Conservation (phyloP, 768 basidiomycete genomes). For the Suillus subalutaceus region DNA sequence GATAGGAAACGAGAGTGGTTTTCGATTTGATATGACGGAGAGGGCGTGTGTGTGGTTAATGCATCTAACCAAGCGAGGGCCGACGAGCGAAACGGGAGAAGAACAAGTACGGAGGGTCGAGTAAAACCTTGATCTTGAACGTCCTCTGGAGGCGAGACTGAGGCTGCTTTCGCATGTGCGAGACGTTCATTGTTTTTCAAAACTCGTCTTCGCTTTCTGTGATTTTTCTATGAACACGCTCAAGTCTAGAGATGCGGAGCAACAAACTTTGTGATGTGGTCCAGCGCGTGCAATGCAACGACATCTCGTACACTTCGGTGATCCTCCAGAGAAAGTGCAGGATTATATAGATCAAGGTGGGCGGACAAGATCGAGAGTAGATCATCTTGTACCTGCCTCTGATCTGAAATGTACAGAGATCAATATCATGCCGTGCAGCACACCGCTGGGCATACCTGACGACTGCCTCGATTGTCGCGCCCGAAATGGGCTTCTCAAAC, state of each 20-base stretch:
- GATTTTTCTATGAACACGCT: not conserved
- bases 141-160: constrained; percentile 63
- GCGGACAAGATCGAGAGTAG: constrained; percentile 66
- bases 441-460: constrained; percentile 41
- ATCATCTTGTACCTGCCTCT: constrained; percentile 62
- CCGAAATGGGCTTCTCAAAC: constrained; percentile 58
- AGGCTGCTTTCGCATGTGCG: constrained; percentile 65
- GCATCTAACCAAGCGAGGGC: constrained; percentile 84
- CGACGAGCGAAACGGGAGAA: constrained; percentile 91
- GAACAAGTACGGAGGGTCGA: constrained; percentile 88
- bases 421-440: constrained; percentile 5
- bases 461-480: constrained; percentile 55
- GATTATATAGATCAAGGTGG: constrained; percentile 77
- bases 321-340: constrained; percentile 66
- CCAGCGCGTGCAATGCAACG: constrained; percentile 77
- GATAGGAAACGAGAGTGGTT: constrained; percentile 79
- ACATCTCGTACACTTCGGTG: constrained; percentile 67
- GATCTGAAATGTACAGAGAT: constrained; percentile 38
- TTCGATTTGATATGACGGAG: constrained; percentile 80
- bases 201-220: constrained; percentile 86
- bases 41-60: constrained; percentile 73
- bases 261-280: constrained; percentile 85
- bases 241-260: not conserved
- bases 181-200: constrained; percentile 94
- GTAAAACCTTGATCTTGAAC: constrained; percentile 98